A percentile compares a stretch with the other conserved stretches of the same genome.
Conservation (phyloP, 1,284 basidiomycete genomes). For the Boletellus dicymbophilus region DNA sequence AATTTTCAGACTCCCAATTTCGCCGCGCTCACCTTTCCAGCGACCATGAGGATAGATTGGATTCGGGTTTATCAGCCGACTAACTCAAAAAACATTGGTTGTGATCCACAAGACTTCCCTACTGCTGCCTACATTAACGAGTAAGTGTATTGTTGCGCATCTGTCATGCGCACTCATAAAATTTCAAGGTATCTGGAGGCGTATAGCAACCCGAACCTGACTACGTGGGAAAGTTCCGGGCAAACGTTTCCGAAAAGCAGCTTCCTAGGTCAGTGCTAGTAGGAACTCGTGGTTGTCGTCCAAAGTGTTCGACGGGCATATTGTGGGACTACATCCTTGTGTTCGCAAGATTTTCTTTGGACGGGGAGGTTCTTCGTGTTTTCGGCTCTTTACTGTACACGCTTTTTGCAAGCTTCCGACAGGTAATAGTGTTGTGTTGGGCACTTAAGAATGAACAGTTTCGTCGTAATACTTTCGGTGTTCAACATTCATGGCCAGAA, state of each 20-base stretch:
- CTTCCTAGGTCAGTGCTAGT: conserved; percentile 54
- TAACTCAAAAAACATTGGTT: conserved; percentile 73
- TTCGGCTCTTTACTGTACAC: conserved; percentile 25
- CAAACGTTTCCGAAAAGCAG: conserved; percentile 64
- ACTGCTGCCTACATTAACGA: conserved; percentile 75
- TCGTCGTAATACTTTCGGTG: no score
- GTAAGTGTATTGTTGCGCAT: conserved; percentile 39
- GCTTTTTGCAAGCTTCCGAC: conserved; percentile 9
- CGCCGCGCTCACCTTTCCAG: conserved; percentile 66
- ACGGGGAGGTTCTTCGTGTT: conserved; percentile 11
- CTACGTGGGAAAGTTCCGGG: conserved; percentile 56
- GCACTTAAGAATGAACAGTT: neutral
- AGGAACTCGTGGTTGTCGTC: conserved; percentile 4
- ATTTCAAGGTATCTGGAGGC: conserved; percentile 48
- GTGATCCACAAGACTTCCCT: conserved; percentile 79
- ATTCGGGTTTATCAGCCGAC: conserved; percentile 81
- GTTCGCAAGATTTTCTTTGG: conserved; percentile 13
- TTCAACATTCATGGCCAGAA: conserved; percentile 1
- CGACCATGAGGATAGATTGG: conserved; percentile 78
- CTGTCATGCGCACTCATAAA: conserved; percentile 20
- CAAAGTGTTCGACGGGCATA: conserved; percentile 8
- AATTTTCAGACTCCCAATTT: conserved; percentile 78
- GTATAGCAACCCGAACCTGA: conserved; percentile 57
- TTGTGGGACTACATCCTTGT: conserved; percentile 4
- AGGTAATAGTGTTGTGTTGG: conserved; percentile 12